phyloP scores from a whole-genome alignment of 2,329 filamentous ascomycete genomes.

The Drechslerella dactyloides region DNA sequence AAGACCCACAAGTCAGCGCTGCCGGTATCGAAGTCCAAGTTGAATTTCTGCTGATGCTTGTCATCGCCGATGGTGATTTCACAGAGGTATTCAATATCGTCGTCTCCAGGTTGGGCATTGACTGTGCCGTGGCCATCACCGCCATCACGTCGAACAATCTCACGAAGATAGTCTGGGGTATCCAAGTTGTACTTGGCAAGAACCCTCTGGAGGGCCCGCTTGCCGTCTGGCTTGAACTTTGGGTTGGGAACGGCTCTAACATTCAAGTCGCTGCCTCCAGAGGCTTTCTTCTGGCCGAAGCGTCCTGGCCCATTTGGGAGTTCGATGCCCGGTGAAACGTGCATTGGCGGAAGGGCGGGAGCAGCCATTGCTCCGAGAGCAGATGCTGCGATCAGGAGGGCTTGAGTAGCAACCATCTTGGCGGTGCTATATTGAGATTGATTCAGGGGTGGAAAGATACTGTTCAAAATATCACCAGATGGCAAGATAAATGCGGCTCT shows the following conservation, averaged over 20 bases:
- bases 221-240: conserved; percentile 54
- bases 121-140: conserved; percentile 61
- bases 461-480: conserved; percentile 11
- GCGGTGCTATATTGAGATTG: conserved; percentile 1
- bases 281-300: conserved; percentile 51
- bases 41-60: conserved; percentile 67
- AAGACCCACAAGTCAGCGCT: conserved; percentile 76
- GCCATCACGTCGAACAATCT: conserved; percentile 36
- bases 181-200: conserved; percentile 33
- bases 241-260: conserved; percentile 59
- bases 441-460: background rate
- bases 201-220: conserved; percentile 32
- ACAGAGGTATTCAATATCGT: conserved; percentile 67
- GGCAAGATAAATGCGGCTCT: background rate
- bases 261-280: conserved; percentile 59
- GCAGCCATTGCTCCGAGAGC: conserved; percentile 35
- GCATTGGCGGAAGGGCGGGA: conserved; percentile 34
- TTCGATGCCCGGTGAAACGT: conserved; percentile 46
- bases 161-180: conserved; percentile 20
- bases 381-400: conserved; percentile 26
- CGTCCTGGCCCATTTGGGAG: conserved; percentile 28
- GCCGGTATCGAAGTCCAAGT: conserved; percentile 75
- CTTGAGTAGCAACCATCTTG: conserved; percentile 43
- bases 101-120: no score
- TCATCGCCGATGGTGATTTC: conserved; percentile 68